Evolutionary conservation across 164 flowering plant genomes (phyloP).

Genomic region (Chimonanthus salicifolius): DNA sequence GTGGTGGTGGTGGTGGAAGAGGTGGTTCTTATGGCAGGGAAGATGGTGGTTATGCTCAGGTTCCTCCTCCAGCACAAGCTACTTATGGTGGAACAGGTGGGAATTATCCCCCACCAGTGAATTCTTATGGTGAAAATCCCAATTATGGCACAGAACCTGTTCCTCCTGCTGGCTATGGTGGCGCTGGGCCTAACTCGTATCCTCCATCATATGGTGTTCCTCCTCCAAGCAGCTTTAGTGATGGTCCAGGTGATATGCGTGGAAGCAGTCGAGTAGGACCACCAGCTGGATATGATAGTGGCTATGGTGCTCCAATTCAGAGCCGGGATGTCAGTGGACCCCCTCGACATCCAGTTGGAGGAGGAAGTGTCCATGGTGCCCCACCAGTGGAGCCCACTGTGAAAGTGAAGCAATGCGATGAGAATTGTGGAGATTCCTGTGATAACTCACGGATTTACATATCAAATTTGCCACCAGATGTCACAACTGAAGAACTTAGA

Average conservation of each 20-base stretch:
- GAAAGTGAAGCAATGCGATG: constrained; percentile 92
- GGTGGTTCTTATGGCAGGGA: constrained; percentile 53
- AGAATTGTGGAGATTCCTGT: constrained; percentile 75
- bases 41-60: constrained; percentile 53
- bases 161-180: constrained; percentile 71
- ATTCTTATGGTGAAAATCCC: constrained; percentile 45
- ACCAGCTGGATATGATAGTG: constrained; percentile 39
- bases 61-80: constrained; percentile 37
- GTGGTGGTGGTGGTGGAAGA: constrained; percentile 43
- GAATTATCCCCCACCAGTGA: constrained; percentile 42
- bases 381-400: constrained; percentile 38
- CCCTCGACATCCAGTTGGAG: constrained; percentile 35
- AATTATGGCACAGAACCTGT: constrained; percentile 65
- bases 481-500: constrained; percentile 70
- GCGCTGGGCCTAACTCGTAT: constrained; percentile 55
- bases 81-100: constrained; percentile 59
- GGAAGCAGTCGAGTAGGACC: constrained; percentile 41
- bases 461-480: constrained; percentile 95
- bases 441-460: constrained; percentile 92
- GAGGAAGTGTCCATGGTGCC: constrained; percentile 43
- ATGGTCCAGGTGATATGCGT: constrained; percentile 30
- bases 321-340: not conserved
- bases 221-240: constrained; percentile 41
- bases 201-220: constrained; percentile 67
- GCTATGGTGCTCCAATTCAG: constrained; percentile 31